Evolutionary conservation across 2,329 filamentous ascomycete species (phyloP), one percentile per base, ranked within the genome.

Genomic region (Ophiostoma triangulosporum): DNA sequence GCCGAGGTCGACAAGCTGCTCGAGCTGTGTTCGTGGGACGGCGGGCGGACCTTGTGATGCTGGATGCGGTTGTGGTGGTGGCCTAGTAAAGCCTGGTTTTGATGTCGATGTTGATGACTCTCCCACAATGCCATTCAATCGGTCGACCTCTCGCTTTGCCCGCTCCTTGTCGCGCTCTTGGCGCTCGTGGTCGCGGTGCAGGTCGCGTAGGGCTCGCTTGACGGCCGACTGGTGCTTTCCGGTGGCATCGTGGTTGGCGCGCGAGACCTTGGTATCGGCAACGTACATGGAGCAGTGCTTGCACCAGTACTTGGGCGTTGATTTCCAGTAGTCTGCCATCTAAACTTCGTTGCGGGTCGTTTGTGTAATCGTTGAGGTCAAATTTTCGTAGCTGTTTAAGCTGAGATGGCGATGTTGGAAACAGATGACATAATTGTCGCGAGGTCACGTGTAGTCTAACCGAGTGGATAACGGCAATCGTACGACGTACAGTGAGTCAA

Each of bases 271-370:
- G 22, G 90, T 96, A 73, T 98, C 93, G 69, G 88, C 86, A 50
- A 98, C 86, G 69, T 83, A 97, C 65, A 78, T 80, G 64, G 81
- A 80, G 78, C 93, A 98, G 73, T 95, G 88, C 69, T 97, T 97
- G 79, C 93, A 98, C 89, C 90, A 97, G 72, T 95, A 95, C 66
- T 85, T 91, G 6, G 90, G 90, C 67, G 90, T 95, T 20, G 91
- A 96, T 68, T 97, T 97, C 93, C 93, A 97, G 71, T 95, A 94
- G 75, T 97, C 93, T 0, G 93, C 84, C 93, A 98, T 97, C n/a
- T 15, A 51, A n/a, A 17, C 11, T 14, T 35, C 11, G 31, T 35
- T 15, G 5, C 3, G 40, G 24, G n/a, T 17, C 15, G 9, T 31
- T 27, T 3, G 12, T 35, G 15, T 14, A 29, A 15, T 8, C 9